phyloP scores from a whole-genome alignment of 306 rosid genomes.

The Mimosa pudica region DNA sequence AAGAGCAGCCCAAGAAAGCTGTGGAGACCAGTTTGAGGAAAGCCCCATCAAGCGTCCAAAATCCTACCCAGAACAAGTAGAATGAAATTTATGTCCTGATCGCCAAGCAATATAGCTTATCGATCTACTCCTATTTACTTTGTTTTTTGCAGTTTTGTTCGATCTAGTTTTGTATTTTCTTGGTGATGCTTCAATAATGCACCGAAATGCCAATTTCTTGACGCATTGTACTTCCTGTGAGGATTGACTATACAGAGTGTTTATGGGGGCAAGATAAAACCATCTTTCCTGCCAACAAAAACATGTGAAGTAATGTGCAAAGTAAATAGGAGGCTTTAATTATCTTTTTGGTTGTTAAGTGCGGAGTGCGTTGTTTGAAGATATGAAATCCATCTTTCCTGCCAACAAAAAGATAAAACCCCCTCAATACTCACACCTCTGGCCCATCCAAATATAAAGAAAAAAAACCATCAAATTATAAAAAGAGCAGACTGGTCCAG shows the following conservation, averaged over 20 bases:
- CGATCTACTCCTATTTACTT: neutral
- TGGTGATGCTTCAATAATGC: constrained; percentile 25
- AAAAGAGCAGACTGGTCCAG: too few species aligned
- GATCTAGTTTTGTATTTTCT: neutral
- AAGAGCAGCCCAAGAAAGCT: constrained; percentile 47
- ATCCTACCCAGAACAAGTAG: constrained; percentile 71
- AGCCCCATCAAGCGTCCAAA: constrained; percentile 60
- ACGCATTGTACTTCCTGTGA: neutral
- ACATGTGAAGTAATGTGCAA: too few species aligned
- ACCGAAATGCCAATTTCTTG: constrained; percentile 17
- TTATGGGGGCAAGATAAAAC: too few species aligned
- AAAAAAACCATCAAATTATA: too few species aligned
- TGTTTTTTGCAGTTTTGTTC: neutral
- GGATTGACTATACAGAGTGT: constrained; percentile 20
- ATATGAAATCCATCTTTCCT: constrained; percentile 41
- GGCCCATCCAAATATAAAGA: too few species aligned
- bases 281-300: too few species aligned
- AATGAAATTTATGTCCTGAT: neutral
- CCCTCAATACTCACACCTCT: too few species aligned
- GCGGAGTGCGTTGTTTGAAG: constrained; percentile 41
- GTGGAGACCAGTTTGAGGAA: constrained; percentile 55
- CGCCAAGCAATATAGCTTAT: constrained; percentile 12
- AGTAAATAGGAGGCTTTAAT: too few species aligned
- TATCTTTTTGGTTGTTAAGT: constrained; percentile 55
- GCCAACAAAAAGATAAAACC: neutral